Percentiles rank a stretch among this genome's conserved stretches.
These are phyloP conservation scores for Laguncularia racemosa DNA, from an alignment of 345 rosid genomes.

Conservation along the genomic window DNA sequence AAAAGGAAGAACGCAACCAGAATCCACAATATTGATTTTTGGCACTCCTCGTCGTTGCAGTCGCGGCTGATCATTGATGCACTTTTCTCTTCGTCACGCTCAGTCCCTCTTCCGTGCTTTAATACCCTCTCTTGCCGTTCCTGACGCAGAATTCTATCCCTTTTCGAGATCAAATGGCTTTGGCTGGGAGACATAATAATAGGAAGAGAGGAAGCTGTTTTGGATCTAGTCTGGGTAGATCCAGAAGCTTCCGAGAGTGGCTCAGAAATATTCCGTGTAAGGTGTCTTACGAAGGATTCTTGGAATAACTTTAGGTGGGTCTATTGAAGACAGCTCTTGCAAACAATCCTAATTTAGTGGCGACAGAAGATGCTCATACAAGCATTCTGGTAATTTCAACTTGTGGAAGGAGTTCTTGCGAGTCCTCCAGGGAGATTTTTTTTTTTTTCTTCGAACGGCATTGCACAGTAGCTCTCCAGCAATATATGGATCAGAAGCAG, in stretches of 20 bases:
- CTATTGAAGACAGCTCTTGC: slow-evolving; percentile 31
- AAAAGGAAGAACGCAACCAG: no score
- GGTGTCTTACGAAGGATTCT: slow-evolving; percentile 40
- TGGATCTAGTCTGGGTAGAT: slow-evolving; percentile 31
- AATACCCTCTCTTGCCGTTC: no score
- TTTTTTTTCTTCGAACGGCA: slow-evolving; percentile 63
- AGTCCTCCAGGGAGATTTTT: no score
- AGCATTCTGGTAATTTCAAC: no score
- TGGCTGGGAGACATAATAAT: slow-evolving; percentile 30
- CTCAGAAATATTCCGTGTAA: slow-evolving; percentile 21
- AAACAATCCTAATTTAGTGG: slow-evolving; percentile 31
- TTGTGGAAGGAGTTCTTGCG: no score
- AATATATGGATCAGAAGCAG: no score
- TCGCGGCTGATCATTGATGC: no score
- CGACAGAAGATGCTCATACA: slow-evolving; percentile 44
- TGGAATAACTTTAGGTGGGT: slow-evolving; percentile 33
- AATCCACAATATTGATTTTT: no score
- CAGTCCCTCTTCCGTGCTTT: no score
- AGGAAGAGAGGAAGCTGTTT: slow-evolving; percentile 34
- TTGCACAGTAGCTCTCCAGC: slow-evolving; percentile 75
- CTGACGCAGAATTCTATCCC: no score
- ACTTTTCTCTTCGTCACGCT: no score
- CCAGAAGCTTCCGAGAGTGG: slow-evolving; percentile 49
- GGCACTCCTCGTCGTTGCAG: no score
- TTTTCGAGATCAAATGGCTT: slow-evolving; percentile 20